phyloP scores from a whole-genome alignment of 2,329 filamentous ascomycete species.

The Neonectria magnoliae region DNA sequence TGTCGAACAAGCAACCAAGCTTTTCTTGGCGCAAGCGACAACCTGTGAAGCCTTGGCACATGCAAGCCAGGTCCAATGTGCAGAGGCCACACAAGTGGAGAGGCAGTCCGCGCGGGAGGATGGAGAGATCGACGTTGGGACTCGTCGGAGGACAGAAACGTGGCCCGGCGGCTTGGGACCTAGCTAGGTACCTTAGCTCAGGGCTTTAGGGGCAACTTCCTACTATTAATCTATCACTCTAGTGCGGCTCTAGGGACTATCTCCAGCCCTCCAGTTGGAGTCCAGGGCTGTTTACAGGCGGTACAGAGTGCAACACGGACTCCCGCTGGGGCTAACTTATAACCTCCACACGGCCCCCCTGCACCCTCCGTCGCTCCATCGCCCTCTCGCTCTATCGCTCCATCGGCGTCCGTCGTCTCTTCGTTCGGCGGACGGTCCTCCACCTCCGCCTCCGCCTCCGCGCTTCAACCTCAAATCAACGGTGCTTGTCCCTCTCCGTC shows the following conservation, averaged over 20 bases:
- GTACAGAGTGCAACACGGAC: slow-evolving; percentile 6
- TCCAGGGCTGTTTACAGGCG: neutral
- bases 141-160: neutral
- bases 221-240: neutral
- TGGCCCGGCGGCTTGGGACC: neutral
- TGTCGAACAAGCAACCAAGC: slow-evolving; percentile 41
- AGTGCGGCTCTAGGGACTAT: neutral
- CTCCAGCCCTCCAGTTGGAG: neutral
- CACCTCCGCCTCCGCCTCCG: slow-evolving; percentile 29
- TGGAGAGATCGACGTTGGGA: neutral
- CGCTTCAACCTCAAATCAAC: slow-evolving; percentile 19
- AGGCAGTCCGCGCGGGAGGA: neutral
- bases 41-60: slow-evolving; percentile 38
- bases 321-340: slow-evolving; percentile 2
- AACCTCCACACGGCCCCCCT: slow-evolving; percentile 1
- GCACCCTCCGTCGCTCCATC: slow-evolving; percentile 20
- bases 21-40: slow-evolving; percentile 44
- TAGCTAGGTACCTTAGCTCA: neutral
- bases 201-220: neutral
- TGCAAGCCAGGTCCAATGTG: slow-evolving; percentile 28
- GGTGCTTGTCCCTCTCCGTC: neutral
- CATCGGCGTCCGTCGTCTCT: slow-evolving; percentile 8
- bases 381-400: slow-evolving; percentile 9
- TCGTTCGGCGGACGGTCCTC: slow-evolving; percentile 18
- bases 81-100: slow-evolving; percentile 11